These are phyloP conservation scores for Poteriospumella lacustris DNA, from an alignment of 108 stramenopile species.

Conservation along the genomic window DNA sequence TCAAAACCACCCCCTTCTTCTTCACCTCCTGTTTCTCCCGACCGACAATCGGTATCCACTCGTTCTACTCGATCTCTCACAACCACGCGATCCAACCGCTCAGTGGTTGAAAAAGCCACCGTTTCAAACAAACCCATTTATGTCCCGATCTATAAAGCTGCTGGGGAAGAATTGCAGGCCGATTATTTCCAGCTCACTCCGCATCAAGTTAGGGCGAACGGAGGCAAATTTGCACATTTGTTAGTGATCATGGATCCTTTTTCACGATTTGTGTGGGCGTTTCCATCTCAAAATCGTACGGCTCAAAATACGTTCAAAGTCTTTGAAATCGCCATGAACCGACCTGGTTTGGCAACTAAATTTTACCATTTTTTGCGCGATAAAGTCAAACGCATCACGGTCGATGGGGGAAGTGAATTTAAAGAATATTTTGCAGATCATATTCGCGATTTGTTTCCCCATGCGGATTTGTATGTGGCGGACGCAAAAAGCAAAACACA, in stretches of 20 bases:
- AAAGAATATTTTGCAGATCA: slow-evolving; percentile 14
- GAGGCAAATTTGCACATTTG: slow-evolving; percentile 7
- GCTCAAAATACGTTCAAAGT: slow-evolving; percentile 8
- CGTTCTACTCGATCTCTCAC: slow-evolving; percentile 6
- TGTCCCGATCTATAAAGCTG: slow-evolving; percentile 7
- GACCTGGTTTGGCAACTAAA: slow-evolving; percentile 7
- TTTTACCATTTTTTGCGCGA: slow-evolving; percentile 5
- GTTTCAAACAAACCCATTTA: slow-evolving; percentile 8
- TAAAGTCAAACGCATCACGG: slow-evolving; percentile 2
- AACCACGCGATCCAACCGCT: slow-evolving; percentile 6
- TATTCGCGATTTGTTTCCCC: not conserved
- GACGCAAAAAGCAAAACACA: slow-evolving; percentile 8
- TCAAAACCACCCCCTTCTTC: slow-evolving; percentile 6
- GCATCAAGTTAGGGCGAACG: slow-evolving; percentile 6
- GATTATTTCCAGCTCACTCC: slow-evolving; percentile 7
- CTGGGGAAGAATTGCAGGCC: slow-evolving; percentile 6
- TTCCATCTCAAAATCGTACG: slow-evolving; percentile 7
- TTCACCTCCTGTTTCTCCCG: slow-evolving; percentile 6
- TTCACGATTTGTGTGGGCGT: slow-evolving; percentile 6
- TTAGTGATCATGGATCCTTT: slow-evolving; percentile 8
- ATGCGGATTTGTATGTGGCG: not conserved
- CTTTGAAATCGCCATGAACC: slow-evolving; percentile 7
- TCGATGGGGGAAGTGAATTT: slow-evolving; percentile 17
- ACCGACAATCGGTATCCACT: slow-evolving; percentile 6
- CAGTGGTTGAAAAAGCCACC: slow-evolving; percentile 6